Evolutionary conservation across 805 yeast species (phyloP).

Genomic region (Zygoascus ofunaensis): DNA sequence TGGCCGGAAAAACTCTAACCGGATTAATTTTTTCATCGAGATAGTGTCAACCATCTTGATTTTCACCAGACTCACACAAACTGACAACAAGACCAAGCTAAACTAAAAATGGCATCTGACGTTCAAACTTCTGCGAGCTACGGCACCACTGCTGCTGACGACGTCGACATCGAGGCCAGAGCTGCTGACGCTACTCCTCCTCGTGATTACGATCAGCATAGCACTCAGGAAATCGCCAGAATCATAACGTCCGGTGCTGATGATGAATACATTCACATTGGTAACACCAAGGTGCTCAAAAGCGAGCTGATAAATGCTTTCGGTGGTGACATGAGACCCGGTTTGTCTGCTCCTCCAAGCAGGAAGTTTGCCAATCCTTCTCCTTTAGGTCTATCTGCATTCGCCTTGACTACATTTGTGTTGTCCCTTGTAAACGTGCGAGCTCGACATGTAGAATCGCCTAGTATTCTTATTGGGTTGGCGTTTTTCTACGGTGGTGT

Average conservation of each 20-base stretch:
- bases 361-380: conserved; percentile 59
- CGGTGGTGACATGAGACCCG: conserved; percentile 46
- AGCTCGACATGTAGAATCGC: conserved; percentile 47
- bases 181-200: neutral
- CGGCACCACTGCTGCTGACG: neutral
- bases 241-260: conserved; percentile 15
- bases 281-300: conserved; percentile 57
- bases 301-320: conserved; percentile 50
- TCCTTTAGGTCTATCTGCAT: conserved; percentile 51
- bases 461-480: conserved; percentile 49
- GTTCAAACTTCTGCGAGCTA: neutral
- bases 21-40: too few relatives aligned
- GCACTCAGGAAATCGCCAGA: conserved; percentile 6
- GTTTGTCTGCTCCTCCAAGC: conserved; percentile 36
- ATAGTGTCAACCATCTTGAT: too few relatives aligned
- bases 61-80: too few relatives aligned
- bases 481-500: conserved; percentile 59
- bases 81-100: too few relatives aligned
- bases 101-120: neutral
- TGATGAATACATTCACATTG: conserved; percentile 54
- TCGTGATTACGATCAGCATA: neutral
- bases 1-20: too few relatives aligned
- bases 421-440: conserved; percentile 43
- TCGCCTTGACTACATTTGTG: conserved; percentile 55
- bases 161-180: conserved; percentile 1